Conservation (phyloP, 1,284 basidiomycete species). For the Marasmius oreades region DNA sequence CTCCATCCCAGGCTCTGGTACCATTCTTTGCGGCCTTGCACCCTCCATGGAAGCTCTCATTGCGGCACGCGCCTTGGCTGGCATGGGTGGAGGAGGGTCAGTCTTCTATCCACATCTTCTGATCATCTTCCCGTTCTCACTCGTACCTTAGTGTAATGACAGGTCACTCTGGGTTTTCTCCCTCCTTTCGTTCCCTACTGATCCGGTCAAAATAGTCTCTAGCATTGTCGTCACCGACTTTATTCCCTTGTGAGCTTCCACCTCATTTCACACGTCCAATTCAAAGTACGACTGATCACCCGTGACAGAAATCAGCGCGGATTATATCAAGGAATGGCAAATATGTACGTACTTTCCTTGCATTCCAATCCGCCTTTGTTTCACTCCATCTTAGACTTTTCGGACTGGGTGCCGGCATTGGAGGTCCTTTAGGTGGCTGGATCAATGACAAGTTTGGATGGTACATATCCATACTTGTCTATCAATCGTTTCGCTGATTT, state of each 20-base stretch:
- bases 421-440: slow-evolving; percentile 88
- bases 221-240: slow-evolving; percentile 76
- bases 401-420: slow-evolving; percentile 78
- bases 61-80: slow-evolving; percentile 76
- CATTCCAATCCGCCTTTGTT: slow-evolving; percentile 1
- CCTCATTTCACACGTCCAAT: slow-evolving; percentile 7
- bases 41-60: slow-evolving; percentile 84
- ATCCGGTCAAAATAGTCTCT: slow-evolving; percentile 50
- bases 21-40: slow-evolving; percentile 78
- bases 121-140: neutral
- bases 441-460: slow-evolving; percentile 82
- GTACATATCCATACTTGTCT: slow-evolving; percentile 40
- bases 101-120: slow-evolving; percentile 24
- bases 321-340: slow-evolving; percentile 85
- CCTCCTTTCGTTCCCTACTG: slow-evolving; percentile 14
- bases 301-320: slow-evolving; percentile 72
- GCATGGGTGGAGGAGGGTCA: slow-evolving; percentile 88
- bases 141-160: slow-evolving; percentile 63
- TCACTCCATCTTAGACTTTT: slow-evolving; percentile 48
- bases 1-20: slow-evolving; percentile 63
- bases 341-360: slow-evolving; percentile 53
- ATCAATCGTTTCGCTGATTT: slow-evolving; percentile 10
- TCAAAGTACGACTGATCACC: slow-evolving; percentile 7
- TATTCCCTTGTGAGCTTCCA: slow-evolving; percentile 67
- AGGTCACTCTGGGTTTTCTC: slow-evolving; percentile 43